A percentile compares a stretch with the other conserved stretches of the same genome.
Evolutionary conservation across 2,329 filamentous ascomycete genomes (phyloP).

Genomic region (Mollisia scopiformis): DNA sequence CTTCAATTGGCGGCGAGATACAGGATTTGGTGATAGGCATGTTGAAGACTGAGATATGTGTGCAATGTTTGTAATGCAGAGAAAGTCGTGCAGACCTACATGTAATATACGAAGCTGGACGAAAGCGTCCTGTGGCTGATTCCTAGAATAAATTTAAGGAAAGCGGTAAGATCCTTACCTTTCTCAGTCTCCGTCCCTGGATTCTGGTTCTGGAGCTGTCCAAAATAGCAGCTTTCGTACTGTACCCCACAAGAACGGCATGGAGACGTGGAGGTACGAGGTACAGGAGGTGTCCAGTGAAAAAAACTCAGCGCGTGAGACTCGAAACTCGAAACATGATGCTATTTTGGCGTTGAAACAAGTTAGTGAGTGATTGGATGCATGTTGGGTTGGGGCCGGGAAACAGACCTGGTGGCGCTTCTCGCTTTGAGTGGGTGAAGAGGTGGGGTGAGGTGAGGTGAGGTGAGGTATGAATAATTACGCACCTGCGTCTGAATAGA

Average conservation of each 20-base stretch:
- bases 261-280: no score
- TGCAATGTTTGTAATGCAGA: not conserved
- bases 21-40: slow-evolving; percentile 48
- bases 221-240: not conserved
- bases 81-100: not conserved
- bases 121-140: not conserved
- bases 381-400: not conserved
- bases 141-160: not conserved
- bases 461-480: no score
- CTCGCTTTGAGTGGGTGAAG: no score
- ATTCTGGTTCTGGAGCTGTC: not conserved
- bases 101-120: not conserved
- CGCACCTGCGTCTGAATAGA: no score
- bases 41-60: not conserved
- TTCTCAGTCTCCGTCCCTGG: no score
- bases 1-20: slow-evolving; percentile 67
- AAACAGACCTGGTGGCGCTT: not conserved
- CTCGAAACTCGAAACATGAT: not conserved
- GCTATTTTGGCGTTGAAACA: not conserved
- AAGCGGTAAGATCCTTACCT: not conserved
- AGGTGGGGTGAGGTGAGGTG: not conserved
- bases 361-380: not conserved
- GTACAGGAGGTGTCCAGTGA: no score
- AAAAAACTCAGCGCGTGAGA: no score
- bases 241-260: not conserved